Evolutionary conservation across 345 rosid genomes (phyloP).

Genomic region (Pistacia atlantica): DNA sequence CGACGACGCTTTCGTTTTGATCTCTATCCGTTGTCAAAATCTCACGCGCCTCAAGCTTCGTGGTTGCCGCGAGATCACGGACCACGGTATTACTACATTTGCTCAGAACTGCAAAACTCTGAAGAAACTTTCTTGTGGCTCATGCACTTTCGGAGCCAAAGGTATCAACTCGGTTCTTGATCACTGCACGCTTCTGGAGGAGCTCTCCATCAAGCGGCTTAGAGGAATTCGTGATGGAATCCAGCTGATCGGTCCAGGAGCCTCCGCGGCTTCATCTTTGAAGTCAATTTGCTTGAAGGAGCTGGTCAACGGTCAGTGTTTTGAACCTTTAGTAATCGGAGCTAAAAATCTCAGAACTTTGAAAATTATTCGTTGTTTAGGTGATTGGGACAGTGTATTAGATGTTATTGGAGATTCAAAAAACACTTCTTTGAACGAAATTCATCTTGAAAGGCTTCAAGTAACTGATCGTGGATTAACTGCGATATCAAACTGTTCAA

Average conservation of each 20-base stretch:
- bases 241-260: constrained; percentile 41
- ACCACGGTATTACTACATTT: constrained; percentile 63
- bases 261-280: constrained; percentile 40
- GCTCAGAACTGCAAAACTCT: constrained; percentile 56
- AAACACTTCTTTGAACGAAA: constrained; percentile 39
- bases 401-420: constrained; percentile 42
- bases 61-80: constrained; percentile 84
- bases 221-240: constrained; percentile 54
- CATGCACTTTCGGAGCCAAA: constrained; percentile 78
- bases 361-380: constrained; percentile 76
- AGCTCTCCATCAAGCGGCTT: constrained; percentile 65
- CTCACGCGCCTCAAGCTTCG: constrained; percentile 90
- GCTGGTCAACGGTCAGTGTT: constrained; percentile 71
- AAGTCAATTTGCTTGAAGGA: constrained; percentile 77
- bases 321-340: constrained; percentile 55
- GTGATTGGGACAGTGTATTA: constrained; percentile 78
- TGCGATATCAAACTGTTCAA: constrained; percentile 58
- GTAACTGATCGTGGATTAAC: constrained; percentile 64
- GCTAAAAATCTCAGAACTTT: constrained; percentile 54
- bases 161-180: constrained; percentile 70
- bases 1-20: constrained; percentile 60
- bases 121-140: constrained; percentile 76
- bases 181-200: constrained; percentile 59
- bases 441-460: constrained; percentile 84
- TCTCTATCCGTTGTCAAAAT: constrained; percentile 62